phyloP scores from a whole-genome alignment of 371 early-diverging fungal genomes.

The Haplosporangium sp. region DNA sequence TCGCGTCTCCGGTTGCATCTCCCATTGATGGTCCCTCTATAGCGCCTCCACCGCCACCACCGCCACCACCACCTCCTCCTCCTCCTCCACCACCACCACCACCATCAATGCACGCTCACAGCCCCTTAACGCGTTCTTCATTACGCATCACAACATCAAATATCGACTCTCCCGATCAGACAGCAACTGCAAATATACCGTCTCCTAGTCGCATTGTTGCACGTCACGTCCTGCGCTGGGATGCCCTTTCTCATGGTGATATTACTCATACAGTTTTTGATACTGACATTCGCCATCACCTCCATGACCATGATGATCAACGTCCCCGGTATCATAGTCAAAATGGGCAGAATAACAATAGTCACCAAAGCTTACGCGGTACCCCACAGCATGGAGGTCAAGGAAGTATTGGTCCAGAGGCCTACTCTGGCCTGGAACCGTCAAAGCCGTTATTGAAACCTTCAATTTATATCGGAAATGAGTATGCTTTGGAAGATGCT shows the following conservation, averaged over 20 bases:
- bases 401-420: no score
- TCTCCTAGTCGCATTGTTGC: constrained; percentile 36
- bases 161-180: neutral
- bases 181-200: neutral
- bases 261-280: constrained; percentile 50
- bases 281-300: constrained; percentile 12
- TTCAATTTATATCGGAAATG: no score
- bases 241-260: constrained; percentile 41
- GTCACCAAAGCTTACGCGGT: neutral
- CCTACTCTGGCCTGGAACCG: no score
- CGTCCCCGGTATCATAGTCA: constrained; percentile 3
- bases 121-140: constrained; percentile 6
- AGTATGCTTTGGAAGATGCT: no score
- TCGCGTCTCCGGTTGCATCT: neutral
- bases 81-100: constrained; percentile 16
- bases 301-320: constrained; percentile 4
- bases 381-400: no score
- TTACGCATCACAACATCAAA: constrained; percentile 27
- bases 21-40: constrained; percentile 3
- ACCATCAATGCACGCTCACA: constrained; percentile 2
- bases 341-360: neutral
- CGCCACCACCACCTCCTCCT: constrained; percentile 29
- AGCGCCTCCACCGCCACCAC: constrained; percentile 18
- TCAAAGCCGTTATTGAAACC: no score
- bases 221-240: constrained; percentile 47